phyloP scores from a whole-genome alignment of 2,329 filamentous ascomycete species.

The Endoconidiophora polonica region DNA sequence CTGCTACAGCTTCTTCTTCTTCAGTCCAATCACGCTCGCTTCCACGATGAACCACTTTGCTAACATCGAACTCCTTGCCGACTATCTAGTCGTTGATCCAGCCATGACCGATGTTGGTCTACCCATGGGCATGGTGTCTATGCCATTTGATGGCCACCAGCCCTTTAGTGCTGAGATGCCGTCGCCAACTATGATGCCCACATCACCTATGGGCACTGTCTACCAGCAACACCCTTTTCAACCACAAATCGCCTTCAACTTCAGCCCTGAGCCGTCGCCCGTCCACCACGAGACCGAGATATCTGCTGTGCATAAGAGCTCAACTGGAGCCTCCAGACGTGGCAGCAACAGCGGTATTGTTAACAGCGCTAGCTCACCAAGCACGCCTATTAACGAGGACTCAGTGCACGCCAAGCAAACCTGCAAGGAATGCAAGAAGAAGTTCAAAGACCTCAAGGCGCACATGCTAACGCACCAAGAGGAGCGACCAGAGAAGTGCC shows the following conservation, averaged over 20 bases:
- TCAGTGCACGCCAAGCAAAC: slow-evolving; percentile 42
- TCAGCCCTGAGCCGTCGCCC: too few relatives aligned
- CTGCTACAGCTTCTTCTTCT: not conserved
- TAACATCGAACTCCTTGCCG: slow-evolving; percentile 4
- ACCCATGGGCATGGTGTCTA: slow-evolving; percentile 3
- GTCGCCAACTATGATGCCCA: slow-evolving; percentile 9
- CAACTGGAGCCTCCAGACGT: not conserved
- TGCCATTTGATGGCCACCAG: not conserved
- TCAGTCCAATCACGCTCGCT: not conserved
- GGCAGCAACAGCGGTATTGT: slow-evolving; percentile 1
- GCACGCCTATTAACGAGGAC: slow-evolving; percentile 42
- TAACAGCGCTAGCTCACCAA: slow-evolving; percentile 2
- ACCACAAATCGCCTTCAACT: not conserved
- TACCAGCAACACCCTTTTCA: slow-evolving; percentile 3
- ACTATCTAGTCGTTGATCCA: not conserved
- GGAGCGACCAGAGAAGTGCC: slow-evolving; percentile 85
- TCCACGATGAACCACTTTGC: not conserved
- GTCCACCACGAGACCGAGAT: too few relatives aligned
- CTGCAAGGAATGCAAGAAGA: slow-evolving; percentile 65
- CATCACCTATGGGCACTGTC: slow-evolving; percentile 4
- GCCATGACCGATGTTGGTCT: slow-evolving; percentile 3
- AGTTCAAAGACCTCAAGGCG: slow-evolving; percentile 82
- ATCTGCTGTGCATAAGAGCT: too few relatives aligned
- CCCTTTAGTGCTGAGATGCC: slow-evolving; percentile 1
- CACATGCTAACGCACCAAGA: slow-evolving; percentile 90